phyloP scores from a whole-genome alignment of 176 grass and related monocot species.

The Sorghum bicolor region DNA sequence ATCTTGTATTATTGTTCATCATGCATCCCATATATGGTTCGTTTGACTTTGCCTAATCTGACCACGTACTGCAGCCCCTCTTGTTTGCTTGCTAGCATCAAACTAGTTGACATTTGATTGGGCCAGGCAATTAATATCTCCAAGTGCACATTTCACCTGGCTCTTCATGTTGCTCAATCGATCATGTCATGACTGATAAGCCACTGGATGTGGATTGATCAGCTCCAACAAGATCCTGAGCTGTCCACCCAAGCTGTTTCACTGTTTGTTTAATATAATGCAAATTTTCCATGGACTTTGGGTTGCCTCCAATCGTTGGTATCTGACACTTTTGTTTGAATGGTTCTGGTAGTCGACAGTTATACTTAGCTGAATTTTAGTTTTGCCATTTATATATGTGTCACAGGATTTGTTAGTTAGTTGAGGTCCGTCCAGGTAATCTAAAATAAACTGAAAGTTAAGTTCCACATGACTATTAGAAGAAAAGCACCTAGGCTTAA shows the following conservation, averaged over 20 bases:
- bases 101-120: neutral
- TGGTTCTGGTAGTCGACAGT: neutral
- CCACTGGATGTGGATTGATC: neutral
- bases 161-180: neutral
- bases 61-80: neutral
- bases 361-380: neutral
- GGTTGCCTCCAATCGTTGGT: neutral
- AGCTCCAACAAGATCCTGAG: conserved; percentile 5
- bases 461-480: no score
- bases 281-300: neutral
- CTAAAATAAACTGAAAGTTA: no score
- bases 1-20: neutral
- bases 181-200: neutral
- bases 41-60: neutral
- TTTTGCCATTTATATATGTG: neutral
- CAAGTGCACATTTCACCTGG: neutral
- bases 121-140: neutral
- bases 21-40: neutral
- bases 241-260: neutral
- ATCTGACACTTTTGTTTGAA: neutral
- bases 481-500: no score
- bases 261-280: neutral
- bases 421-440: no score
- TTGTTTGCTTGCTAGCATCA: neutral
- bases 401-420: no score